These are phyloP conservation scores for Rubia peregrina DNA, from an alignment of 305 asterid genomes.

Conservation along the genomic window DNA sequence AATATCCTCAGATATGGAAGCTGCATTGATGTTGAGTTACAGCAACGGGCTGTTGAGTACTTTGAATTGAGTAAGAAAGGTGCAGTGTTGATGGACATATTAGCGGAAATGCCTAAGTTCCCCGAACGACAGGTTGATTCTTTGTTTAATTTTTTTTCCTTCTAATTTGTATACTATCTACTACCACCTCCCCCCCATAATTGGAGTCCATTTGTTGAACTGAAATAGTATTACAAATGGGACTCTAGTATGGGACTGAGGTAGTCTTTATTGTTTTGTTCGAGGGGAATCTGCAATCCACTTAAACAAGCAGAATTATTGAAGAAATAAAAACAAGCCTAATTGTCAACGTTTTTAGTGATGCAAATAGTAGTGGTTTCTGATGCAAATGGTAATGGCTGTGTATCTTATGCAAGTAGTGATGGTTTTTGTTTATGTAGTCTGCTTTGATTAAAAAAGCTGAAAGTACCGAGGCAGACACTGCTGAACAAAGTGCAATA, in stretches of 20 bases:
- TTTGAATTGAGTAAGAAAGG: slow-evolving; percentile 91
- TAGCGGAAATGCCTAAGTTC: slow-evolving; percentile 99
- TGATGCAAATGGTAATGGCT: neutral
- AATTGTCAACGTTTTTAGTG: neutral
- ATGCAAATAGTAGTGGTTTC: neutral
- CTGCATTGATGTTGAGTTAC: slow-evolving; percentile 95
- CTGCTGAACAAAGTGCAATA: slow-evolving; percentile 97
- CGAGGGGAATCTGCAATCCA: neutral
- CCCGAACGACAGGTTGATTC: slow-evolving; percentile 89
- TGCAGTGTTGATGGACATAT: slow-evolving; percentile 81
- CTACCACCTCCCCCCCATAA: neutral
- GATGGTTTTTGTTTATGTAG: slow-evolving; percentile 24
- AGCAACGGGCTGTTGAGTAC: slow-evolving; percentile 97
- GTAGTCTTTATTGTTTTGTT: neutral
- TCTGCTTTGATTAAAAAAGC: slow-evolving; percentile 81
- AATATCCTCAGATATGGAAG: slow-evolving; percentile 74
- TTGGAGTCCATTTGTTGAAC: neutral
- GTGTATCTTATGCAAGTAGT: neutral
- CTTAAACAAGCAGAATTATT: neutral
- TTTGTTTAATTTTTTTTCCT: neutral
- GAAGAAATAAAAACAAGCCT: neutral
- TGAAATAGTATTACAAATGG: neutral
- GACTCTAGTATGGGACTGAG: neutral
- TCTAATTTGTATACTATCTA: neutral
- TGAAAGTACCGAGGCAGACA: slow-evolving; percentile 85